Conservation (phyloP, 2,329 filamentous ascomycete species). For the Claviceps sp. region DNA sequence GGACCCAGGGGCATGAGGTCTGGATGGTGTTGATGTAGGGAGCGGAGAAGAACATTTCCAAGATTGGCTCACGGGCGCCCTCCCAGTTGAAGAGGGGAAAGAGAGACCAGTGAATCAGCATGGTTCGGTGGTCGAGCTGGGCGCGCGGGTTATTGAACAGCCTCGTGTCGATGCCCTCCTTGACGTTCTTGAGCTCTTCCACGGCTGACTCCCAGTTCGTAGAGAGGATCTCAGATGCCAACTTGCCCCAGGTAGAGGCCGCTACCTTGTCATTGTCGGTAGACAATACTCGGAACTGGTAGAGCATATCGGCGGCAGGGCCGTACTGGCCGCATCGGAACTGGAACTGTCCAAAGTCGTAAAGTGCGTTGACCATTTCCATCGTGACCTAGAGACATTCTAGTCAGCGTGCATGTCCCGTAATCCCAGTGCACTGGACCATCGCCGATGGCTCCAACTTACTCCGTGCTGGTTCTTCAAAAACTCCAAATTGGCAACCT, state of each 20-base stretch:
- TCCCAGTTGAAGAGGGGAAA: slow-evolving; percentile 99
- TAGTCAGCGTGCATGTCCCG: too few relatives aligned
- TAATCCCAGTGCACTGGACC: background rate
- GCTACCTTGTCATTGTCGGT: slow-evolving; percentile 98
- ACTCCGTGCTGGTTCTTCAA: slow-evolving; percentile 92
- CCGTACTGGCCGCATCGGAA: slow-evolving; percentile 94
- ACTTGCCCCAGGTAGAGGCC: slow-evolving; percentile 93
- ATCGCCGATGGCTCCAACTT: slow-evolving; percentile 21
- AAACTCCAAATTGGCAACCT: slow-evolving; percentile 97
- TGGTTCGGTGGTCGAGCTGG: slow-evolving; percentile 91
- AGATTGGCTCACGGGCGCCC: slow-evolving; percentile 73
- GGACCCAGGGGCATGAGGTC: slow-evolving; percentile 90
- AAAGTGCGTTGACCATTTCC: slow-evolving; percentile 92
- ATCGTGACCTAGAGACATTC: slow-evolving; percentile 51
- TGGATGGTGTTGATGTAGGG: slow-evolving; percentile 99
- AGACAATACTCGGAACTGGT: slow-evolving; percentile 94
- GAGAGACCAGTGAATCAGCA: slow-evolving; percentile 95
- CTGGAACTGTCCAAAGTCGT: slow-evolving; percentile 93
- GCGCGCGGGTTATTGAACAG: slow-evolving; percentile 93
- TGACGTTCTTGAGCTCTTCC: slow-evolving; percentile 81
- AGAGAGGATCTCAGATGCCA: slow-evolving; percentile 88
- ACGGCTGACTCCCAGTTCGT: slow-evolving; percentile 91
- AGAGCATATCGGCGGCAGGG: slow-evolving; percentile 81
- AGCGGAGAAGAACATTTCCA: slow-evolving; percentile 93
- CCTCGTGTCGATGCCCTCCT: slow-evolving; percentile 84